A percentile compares a stretch with the other conserved stretches of the same genome.
Evolutionary conservation across 768 basidiomycete genomes (phyloP).

Genomic region (Mycena floridula): DNA sequence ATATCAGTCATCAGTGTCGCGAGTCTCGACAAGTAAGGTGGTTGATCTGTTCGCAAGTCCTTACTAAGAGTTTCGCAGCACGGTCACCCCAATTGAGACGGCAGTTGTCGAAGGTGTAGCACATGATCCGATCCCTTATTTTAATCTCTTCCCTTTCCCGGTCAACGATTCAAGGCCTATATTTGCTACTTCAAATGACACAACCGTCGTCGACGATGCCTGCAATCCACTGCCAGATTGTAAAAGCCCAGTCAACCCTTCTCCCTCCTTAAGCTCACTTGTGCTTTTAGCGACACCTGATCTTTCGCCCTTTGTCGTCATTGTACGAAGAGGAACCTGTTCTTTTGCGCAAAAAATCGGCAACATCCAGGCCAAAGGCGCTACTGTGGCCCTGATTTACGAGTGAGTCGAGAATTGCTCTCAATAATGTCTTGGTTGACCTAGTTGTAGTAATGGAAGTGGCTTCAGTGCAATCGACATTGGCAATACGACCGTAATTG

Average conservation of each 20-base stretch:
- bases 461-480: constrained; percentile 37
- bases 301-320: constrained; percentile 43
- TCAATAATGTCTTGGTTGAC: not conserved
- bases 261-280: no score
- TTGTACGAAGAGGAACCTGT: constrained; percentile 1
- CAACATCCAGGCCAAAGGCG: constrained; percentile 51
- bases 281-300: constrained; percentile 49
- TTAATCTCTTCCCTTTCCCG: constrained; percentile 39
- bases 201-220: constrained; percentile 47
- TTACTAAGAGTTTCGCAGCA: constrained; percentile 22
- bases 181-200: constrained; percentile 54
- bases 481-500: constrained; percentile 42
- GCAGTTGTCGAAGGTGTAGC: constrained; percentile 44
- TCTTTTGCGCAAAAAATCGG: constrained; percentile 40
- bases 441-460: constrained; percentile 36
- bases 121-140: constrained; percentile 50
- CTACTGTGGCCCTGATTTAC: constrained; percentile 42
- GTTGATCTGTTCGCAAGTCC: not conserved
- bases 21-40: constrained; percentile 45
- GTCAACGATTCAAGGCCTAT: constrained; percentile 42
- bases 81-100: constrained; percentile 50
- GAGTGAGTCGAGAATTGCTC: constrained; percentile 37
- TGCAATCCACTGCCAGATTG: constrained; percentile 52
- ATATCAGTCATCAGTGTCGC: constrained; percentile 52
- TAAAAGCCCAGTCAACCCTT: no score